Conservation (phyloP, 306 rosid genomes). For the Cucumis melo region DNA sequence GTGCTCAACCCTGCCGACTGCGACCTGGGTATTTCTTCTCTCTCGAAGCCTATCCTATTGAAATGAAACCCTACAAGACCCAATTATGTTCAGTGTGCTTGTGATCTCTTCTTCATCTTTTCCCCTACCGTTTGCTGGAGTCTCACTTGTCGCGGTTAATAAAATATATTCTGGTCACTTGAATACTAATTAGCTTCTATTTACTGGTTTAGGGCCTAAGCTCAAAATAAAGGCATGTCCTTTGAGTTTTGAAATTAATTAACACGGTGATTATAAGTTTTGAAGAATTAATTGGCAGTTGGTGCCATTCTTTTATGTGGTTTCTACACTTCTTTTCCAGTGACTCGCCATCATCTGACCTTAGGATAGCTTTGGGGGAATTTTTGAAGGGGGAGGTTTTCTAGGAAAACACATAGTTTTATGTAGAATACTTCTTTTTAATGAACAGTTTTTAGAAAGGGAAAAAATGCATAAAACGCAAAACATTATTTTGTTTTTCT, state of each 20-base stretch:
- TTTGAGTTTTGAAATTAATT: neutral
- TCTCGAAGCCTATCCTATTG: neutral
- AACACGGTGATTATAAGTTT: neutral
- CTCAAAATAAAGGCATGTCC: neutral
- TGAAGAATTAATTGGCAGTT: neutral
- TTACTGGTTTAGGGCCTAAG: neutral
- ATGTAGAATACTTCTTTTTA: neutral
- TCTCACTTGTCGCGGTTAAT: neutral
- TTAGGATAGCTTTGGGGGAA: neutral
- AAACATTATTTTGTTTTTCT: neutral
- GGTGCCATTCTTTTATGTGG: neutral
- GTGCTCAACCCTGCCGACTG: slow-evolving; percentile 25
- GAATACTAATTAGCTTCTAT: neutral
- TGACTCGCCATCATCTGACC: neutral
- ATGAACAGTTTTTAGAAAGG: neutral
- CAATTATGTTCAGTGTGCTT: neutral
- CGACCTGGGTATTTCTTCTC: slow-evolving; percentile 16
- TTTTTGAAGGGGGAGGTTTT: neutral
- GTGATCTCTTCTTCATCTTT: neutral
- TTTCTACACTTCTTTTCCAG: neutral
- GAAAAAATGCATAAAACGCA: neutral
- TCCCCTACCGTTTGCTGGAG: neutral
- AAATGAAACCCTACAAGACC: neutral
- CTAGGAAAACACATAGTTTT: neutral
- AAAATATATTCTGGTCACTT: neutral